Percentiles rank a stretch among this genome's conserved stretches.
Evolutionary conservation across 2,329 filamentous ascomycete genomes (phyloP).

Genomic region (Domatiomyces catenatus): DNA sequence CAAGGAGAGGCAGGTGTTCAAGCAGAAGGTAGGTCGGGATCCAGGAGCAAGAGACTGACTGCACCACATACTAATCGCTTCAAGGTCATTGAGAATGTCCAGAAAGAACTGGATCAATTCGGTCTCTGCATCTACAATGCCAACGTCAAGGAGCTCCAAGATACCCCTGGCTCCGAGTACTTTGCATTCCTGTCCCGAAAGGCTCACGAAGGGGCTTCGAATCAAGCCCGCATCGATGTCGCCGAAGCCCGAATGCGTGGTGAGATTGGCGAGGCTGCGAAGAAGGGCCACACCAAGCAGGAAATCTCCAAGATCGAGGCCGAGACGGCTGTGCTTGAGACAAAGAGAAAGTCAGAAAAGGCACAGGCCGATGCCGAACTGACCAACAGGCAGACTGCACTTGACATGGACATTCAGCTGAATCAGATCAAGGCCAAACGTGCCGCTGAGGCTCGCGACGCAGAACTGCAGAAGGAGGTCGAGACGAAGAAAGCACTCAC

Average conservation of each 20-base stretch:
- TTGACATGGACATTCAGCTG: slow-evolving; percentile 60
- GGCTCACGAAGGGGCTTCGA: slow-evolving; percentile 70
- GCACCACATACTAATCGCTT: slow-evolving; percentile 4
- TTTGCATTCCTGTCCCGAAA: slow-evolving; percentile 70
- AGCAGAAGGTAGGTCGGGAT: slow-evolving; percentile 42
- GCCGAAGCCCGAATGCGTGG: slow-evolving; percentile 47
- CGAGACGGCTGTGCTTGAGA: slow-evolving; percentile 70
- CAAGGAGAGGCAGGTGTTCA: slow-evolving; percentile 60
- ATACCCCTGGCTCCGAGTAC: slow-evolving; percentile 67
- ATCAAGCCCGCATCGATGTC: slow-evolving; percentile 55
- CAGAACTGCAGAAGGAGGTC: slow-evolving; percentile 64
- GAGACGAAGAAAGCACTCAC: slow-evolving; percentile 63
- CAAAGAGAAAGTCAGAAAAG: slow-evolving; percentile 68
- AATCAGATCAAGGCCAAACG: slow-evolving; percentile 59
- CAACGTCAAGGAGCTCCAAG: slow-evolving; percentile 76
- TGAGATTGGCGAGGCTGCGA: slow-evolving; percentile 51
- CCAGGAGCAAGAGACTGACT: slow-evolving; percentile 1
- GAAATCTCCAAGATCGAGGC: slow-evolving; percentile 80
- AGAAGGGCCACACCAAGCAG: slow-evolving; percentile 65
- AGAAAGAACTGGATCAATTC: slow-evolving; percentile 65
- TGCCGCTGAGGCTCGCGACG: slow-evolving; percentile 58
- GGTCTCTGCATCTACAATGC: slow-evolving; percentile 56
- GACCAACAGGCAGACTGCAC: slow-evolving; percentile 54
- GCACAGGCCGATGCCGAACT: slow-evolving; percentile 63
- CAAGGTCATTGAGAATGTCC: slow-evolving; percentile 56